Evolutionary conservation across 1,139 yeast species (phyloP).

Genomic region (Meyerozyma guilliermondii): DNA sequence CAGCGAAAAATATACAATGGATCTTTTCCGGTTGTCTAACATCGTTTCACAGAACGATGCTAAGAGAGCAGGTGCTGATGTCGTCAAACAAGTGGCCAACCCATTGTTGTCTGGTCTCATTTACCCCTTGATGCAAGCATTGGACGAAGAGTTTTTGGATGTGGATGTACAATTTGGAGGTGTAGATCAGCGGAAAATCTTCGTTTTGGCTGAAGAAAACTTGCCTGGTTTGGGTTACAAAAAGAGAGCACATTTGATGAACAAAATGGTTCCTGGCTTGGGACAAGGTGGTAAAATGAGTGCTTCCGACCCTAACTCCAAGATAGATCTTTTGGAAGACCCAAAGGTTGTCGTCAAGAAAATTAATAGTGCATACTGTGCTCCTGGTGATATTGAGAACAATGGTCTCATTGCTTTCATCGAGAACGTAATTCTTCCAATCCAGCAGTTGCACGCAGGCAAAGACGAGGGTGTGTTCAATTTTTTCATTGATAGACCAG

Average conservation of each 20-base stretch:
- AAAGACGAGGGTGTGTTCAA: conserved; percentile 46
- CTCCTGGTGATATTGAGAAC: conserved; percentile 88
- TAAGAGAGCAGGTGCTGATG: conserved; percentile 99
- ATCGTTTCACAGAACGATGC: conserved; percentile 91
- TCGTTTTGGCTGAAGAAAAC: conserved; percentile 94
- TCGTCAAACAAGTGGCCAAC: conserved; percentile 93
- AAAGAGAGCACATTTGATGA: conserved; percentile 98
- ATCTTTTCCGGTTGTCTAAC: conserved; percentile 78
- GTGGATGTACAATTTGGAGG: conserved; percentile 98
- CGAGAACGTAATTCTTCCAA: conserved; percentile 80
- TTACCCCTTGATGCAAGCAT: conserved; percentile 97
- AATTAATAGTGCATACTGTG: conserved; percentile 88
- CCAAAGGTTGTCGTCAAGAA: conserved; percentile 87
- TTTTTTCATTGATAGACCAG: conserved; percentile 85
- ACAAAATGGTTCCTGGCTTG: conserved; percentile 97
- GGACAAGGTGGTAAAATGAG: conserved; percentile 98
- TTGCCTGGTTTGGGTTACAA: conserved; percentile 84
- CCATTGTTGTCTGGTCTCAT: conserved; percentile 91
- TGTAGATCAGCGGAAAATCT: conserved; percentile 97
- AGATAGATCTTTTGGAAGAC: conserved; percentile 86
- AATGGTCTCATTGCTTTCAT: conserved; percentile 87
- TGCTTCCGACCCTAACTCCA: conserved; percentile 97
- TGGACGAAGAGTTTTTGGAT: conserved; percentile 86
- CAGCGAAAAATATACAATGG: conserved; percentile 74
- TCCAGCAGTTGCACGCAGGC: conserved; percentile 64